Percentiles rank a stretch among this genome's conserved stretches.
phyloP scores from a whole-genome alignment of 2,329 filamentous ascomycete species.

The Trichoderma sp. region DNA sequence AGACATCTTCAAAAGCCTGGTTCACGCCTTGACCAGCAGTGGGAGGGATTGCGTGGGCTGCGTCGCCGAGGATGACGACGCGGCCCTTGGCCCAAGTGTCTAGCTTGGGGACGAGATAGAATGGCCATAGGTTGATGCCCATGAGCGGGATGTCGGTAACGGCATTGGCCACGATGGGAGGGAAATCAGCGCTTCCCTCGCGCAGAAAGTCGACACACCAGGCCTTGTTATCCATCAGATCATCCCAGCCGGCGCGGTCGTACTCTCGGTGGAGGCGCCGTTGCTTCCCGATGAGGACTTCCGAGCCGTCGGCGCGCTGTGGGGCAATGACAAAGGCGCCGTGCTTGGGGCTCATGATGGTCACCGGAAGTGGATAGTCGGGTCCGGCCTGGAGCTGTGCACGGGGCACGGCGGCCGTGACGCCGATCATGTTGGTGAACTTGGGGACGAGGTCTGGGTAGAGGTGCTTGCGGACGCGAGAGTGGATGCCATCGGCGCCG shows the following conservation, averaged over 20 bases:
- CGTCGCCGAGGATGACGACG: conserved; percentile 47
- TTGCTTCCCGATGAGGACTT: conserved; percentile 48
- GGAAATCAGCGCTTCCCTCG: conserved; percentile 35
- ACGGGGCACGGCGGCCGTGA: conserved; percentile 36
- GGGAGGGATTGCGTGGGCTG: conserved; percentile 48
- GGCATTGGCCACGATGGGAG: conserved; percentile 36
- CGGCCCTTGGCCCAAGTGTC: conserved; percentile 39
- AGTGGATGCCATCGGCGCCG: conserved; percentile 60
- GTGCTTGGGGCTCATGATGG: conserved; percentile 38
- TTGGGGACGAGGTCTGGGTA: conserved; percentile 46
- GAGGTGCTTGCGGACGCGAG: conserved; percentile 49
- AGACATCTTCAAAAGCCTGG: conserved; percentile 50
- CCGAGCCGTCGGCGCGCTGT: conserved; percentile 46
- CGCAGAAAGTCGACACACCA: conserved; percentile 35
- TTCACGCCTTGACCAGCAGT: conserved; percentile 46
- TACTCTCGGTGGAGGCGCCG: conserved; percentile 34
- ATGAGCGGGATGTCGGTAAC: conserved; percentile 31
- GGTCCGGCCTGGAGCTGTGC: conserved; percentile 35
- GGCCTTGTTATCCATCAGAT: conserved; percentile 38
- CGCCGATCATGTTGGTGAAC: conserved; percentile 47
- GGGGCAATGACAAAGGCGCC: conserved; percentile 52
- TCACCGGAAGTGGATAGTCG: conserved; percentile 41
- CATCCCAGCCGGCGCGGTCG: conserved; percentile 42
- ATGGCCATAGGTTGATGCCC: conserved; percentile 47
- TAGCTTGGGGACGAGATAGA: conserved; percentile 46